These are phyloP conservation scores for Limnomonas spitsbergensis DNA, from an alignment of 139 green algal genomes.

Conservation along the genomic window DNA sequence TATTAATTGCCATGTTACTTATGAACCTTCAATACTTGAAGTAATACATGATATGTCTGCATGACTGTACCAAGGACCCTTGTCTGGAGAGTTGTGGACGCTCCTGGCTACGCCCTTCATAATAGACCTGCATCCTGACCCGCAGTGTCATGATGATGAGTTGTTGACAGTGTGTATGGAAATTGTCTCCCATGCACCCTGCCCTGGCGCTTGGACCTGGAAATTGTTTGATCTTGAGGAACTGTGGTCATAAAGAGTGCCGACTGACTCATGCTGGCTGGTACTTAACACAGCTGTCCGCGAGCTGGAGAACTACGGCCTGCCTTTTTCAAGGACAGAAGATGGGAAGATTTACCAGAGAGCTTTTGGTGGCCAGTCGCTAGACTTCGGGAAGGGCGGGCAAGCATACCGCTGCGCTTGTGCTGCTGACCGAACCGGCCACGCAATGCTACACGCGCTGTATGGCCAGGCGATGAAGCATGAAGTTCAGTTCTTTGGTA, in stretches of 20 bases:
- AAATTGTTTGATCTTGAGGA: too few species aligned
- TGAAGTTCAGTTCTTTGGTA: conserved; percentile 94
- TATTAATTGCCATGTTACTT: background rate
- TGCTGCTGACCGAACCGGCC: conserved; percentile 94
- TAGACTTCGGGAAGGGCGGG: conserved; percentile 90
- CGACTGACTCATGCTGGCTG: too few species aligned
- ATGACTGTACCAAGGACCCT: too few species aligned
- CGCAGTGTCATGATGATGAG: too few species aligned
- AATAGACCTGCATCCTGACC: too few species aligned
- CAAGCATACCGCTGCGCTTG: conserved; percentile 88
- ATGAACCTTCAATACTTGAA: background rate
- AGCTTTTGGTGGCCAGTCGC: conserved; percentile 91
- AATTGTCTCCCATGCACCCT: too few species aligned
- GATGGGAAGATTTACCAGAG: conserved; percentile 99
- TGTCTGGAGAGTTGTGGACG: too few species aligned
- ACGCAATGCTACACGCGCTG: conserved; percentile 99
- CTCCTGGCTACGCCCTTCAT: too few species aligned
- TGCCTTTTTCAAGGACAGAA: conserved; percentile 96
- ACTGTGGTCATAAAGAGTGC: too few species aligned
- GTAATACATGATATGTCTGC: too few species aligned
- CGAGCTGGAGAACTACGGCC: conserved; percentile 96
- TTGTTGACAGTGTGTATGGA: too few species aligned
- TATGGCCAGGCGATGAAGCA: conserved; percentile 96
- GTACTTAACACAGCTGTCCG: conserved; percentile 12
- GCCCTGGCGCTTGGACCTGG: too few species aligned